Percentiles rank a stretch among this genome's conserved stretches.
Evolutionary conservation across 2,329 filamentous ascomycete species (phyloP).

Genomic region (Botrytis byssoidea): DNA sequence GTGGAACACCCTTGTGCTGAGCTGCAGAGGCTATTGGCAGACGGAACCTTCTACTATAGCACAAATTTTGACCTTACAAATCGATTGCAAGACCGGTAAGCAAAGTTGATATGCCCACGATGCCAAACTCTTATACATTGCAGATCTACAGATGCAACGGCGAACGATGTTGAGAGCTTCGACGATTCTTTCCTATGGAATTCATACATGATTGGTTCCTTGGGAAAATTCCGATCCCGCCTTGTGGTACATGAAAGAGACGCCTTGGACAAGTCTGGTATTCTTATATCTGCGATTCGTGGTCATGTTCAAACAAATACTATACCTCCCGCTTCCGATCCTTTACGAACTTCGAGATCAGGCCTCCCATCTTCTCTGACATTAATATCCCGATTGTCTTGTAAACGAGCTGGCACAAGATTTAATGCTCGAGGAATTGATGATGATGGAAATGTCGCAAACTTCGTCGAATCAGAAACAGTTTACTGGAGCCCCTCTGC

Average conservation of each 20-base stretch:
- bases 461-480: slow-evolving; percentile 98
- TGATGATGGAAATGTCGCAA: slow-evolving; percentile 94
- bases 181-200: slow-evolving; percentile 97
- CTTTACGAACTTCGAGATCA: slow-evolving; percentile 62
- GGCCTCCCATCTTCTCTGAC: slow-evolving; percentile 82
- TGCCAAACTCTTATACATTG: slow-evolving; percentile 22
- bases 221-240: slow-evolving; percentile 84
- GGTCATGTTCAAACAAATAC: slow-evolving; percentile 88
- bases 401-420: slow-evolving; percentile 83
- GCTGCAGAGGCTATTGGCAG: slow-evolving; percentile 85
- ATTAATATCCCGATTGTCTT: slow-evolving; percentile 88
- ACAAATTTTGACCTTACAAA: slow-evolving; percentile 98
- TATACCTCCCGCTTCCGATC: slow-evolving; percentile 73
- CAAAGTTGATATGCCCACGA: slow-evolving; percentile 14
- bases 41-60: slow-evolving; percentile 96
- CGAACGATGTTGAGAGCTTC: slow-evolving; percentile 88
- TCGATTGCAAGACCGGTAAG: slow-evolving; percentile 80
- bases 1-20: slow-evolving; percentile 88
- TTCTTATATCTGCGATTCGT: slow-evolving; percentile 89
- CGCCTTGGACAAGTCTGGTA: slow-evolving; percentile 79
- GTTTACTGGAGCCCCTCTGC: slow-evolving; percentile 77
- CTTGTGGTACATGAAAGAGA: slow-evolving; percentile 72
- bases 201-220: slow-evolving; percentile 93
- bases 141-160: slow-evolving; percentile 70
- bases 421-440: slow-evolving; percentile 98